Evolutionary conservation across 2,329 filamentous ascomycete species (phyloP).

Genomic region (Ophiocordyceps camponoti-floridani): DNA sequence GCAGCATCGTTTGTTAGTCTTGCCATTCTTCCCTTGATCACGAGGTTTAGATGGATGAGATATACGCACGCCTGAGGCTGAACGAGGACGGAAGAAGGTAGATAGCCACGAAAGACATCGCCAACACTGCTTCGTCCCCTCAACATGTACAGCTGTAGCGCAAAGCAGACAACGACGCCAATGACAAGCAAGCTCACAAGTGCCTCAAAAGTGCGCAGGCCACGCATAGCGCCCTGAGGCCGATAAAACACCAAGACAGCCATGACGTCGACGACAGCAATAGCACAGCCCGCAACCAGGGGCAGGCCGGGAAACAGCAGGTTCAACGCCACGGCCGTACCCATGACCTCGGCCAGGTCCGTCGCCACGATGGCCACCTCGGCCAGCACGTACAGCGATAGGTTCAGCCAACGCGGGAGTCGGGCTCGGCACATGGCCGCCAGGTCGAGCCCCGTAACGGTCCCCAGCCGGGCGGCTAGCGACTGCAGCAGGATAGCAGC

Average conservation of each 20-base stretch:
- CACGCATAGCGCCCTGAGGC: slow-evolving; percentile 38
- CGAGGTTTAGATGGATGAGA: neutral
- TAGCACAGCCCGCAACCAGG: slow-evolving; percentile 47
- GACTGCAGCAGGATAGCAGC: slow-evolving; percentile 56
- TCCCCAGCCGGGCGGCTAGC: slow-evolving; percentile 50
- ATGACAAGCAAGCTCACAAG: slow-evolving; percentile 46
- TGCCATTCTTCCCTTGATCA: neutral
- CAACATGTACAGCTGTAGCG: slow-evolving; percentile 47
- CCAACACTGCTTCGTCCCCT: slow-evolving; percentile 28
- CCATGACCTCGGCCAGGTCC: slow-evolving; percentile 55
- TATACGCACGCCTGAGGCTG: slow-evolving; percentile 31
- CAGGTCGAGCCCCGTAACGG: slow-evolving; percentile 49
- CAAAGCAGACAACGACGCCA: slow-evolving; percentile 54
- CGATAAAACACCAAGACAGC: slow-evolving; percentile 49
- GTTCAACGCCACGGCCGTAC: slow-evolving; percentile 52
- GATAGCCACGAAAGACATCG: slow-evolving; percentile 45
- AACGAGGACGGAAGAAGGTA: slow-evolving; percentile 41
- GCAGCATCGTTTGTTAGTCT: neutral
- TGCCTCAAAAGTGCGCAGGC: slow-evolving; percentile 43
- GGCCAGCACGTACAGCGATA: slow-evolving; percentile 40
- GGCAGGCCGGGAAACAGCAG: slow-evolving; percentile 45
- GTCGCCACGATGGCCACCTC: slow-evolving; percentile 55
- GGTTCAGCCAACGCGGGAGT: slow-evolving; percentile 47
- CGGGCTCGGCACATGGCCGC: slow-evolving; percentile 48
- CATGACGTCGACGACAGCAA: slow-evolving; percentile 52